Evolutionary conservation across 352 stramenopile genomes (phyloP), one percentile per base, ranked within the genome.

Genomic region (Saprolegnia diclina): DNA sequence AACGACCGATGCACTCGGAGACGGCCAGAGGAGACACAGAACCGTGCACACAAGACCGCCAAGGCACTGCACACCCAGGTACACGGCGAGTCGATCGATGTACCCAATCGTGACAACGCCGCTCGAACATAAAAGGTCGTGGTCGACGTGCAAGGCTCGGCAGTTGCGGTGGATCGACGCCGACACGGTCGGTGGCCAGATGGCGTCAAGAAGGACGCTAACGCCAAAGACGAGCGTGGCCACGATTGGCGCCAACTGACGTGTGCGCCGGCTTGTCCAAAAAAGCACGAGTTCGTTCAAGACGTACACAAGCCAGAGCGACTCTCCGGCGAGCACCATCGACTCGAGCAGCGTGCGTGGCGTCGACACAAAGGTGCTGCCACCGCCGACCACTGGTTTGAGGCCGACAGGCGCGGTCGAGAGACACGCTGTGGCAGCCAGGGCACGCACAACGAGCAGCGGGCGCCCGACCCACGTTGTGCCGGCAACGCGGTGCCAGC

Each of bases 401-500:
- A 69, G 37, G 6, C 13, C 7, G 5, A 69, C 53, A 4, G 63
- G 35, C 1, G 38, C 42, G 14, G 63, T 69, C 2, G 63, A 26
- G 18, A 69, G 63, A 22, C 63, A 69, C 22, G 61, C 18, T 10
- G 62, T 38, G 6, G 63, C 63, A 7, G 46, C 29, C 9, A 48
- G 16, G 9, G n/a, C 48, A 4, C 63, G 45, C 13, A 69, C n/a
- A 22, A 69, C 21, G 13, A 69, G 32, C 11, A 69, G n/a, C 22
- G 63, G 63, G 14, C 63, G 63, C 13, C 63, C 63, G 9, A 69
- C 29, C 63, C 63, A 69, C 5, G 37, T 19, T 14, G 63, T 48
- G 2, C 63, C 37, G 11, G 48, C 63, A 26, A 69, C 53, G 4
- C 63, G 63, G 46, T 69, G 46, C 18, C 62, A 69, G 11, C 62